Evolutionary conservation across 331 rosid genomes (phyloP), one percentile per base, ranked within the genome.

Genomic region (Rhamnella rubrinervis): DNA sequence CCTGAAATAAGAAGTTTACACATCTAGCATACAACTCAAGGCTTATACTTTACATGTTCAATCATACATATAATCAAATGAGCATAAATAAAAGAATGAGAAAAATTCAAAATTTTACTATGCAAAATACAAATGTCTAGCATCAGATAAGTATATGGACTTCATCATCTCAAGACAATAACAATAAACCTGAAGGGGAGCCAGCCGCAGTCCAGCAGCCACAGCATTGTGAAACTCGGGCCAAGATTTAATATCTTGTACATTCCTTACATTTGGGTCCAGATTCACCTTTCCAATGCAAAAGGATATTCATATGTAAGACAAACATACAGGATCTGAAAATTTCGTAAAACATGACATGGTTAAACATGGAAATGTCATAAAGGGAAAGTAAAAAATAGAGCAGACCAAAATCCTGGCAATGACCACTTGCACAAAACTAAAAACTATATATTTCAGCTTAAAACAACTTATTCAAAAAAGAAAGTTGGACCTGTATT

Each of bases 191-290:
- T 93, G 97, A 66, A 90, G 92, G 38, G 98, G 92, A 52, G 97
- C 98, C 75, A 93, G 85, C 85, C 98, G 88, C 63, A 90, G 88
- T 64, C 98, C 98, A 71, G 97, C 96, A 71, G 96, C 95, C 76
- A 93, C 96, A 82, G 97, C 93, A 88, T 90, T 91, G 86, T 88
- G 93, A 85, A 93, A 93, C 84, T 93, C 98, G 12, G 97, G 97
- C 98, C 98, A 93, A 37, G 92, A 81, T 80, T 85, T 93, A 63
- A 93, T 88, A 74, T 93, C 97, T 81, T 86, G 92, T 70, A 93
- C 80, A 77, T 93, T 93, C 84, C 96, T 86, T 72, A 87, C 78
- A 77, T 73, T 88, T 38, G 96, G 92, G 31, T 93, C 98, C 26
- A 93, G 89, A 74, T 93, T 91, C 75, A 93, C 98, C 98, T 93